phyloP scores from a whole-genome alignment of 805 yeast genomes.

The Candida boidinii region DNA sequence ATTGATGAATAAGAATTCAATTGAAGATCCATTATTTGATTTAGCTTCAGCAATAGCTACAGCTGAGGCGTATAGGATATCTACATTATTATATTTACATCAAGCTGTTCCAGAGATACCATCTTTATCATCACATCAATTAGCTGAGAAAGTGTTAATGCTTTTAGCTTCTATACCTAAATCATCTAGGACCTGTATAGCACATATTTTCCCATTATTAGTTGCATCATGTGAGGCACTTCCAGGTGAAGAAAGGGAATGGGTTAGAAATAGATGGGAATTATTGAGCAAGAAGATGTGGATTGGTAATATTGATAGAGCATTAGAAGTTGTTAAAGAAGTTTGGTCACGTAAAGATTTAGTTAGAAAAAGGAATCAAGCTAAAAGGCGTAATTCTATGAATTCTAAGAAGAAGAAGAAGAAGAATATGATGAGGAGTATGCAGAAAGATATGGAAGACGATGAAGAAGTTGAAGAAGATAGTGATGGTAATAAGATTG shows the following conservation, averaged over 20 bases:
- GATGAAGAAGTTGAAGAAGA: constrained; percentile 10
- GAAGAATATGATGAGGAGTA: constrained; percentile 6
- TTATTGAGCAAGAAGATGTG: constrained; percentile 43
- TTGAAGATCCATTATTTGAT: constrained; percentile 43
- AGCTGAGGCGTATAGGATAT: constrained; percentile 60
- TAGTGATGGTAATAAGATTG: no score
- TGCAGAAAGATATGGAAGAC: constrained; percentile 6
- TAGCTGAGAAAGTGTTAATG: constrained; percentile 54
- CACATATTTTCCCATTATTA: constrained; percentile 59
- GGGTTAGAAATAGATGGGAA: constrained; percentile 55
- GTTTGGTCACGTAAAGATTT: constrained; percentile 62
- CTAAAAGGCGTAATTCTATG: constrained; percentile 7
- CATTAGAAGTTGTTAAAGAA: constrained; percentile 61
- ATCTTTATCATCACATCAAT: constrained; percentile 39
- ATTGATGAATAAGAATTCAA: constrained; percentile 23
- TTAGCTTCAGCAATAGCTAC: constrained; percentile 54
- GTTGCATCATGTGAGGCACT: constrained; percentile 60
- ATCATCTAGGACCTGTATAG: constrained; percentile 43
- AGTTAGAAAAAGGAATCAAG: constrained; percentile 19
- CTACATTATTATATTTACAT: constrained; percentile 51
- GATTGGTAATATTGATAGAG: constrained; percentile 60
- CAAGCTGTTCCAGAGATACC: constrained; percentile 70
- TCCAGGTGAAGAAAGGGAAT: constrained; percentile 48
- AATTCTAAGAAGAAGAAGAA: background rate
- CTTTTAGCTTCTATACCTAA: constrained; percentile 56